Conservation (phyloP, 106 monocot species). For the Allium fistulosum region DNA sequence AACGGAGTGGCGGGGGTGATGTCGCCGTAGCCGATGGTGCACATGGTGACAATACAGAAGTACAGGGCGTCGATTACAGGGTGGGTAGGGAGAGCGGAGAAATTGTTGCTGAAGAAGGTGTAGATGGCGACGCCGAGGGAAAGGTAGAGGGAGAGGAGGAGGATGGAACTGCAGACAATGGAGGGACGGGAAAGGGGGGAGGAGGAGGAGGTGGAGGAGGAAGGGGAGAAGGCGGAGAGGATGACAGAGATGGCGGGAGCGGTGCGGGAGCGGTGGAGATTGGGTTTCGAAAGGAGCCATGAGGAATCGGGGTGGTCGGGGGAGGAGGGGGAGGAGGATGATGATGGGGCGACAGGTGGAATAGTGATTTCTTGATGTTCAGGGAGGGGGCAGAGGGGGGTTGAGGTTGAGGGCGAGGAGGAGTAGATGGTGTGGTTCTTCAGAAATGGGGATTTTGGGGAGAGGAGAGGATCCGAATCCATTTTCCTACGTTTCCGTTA, state of each 20-base stretch:
- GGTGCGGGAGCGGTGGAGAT: conserved; percentile 1
- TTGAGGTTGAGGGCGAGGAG: conserved; percentile 3
- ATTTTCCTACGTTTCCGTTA: not conserved
- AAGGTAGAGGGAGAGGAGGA: conserved; percentile 64
- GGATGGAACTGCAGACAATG: conserved; percentile 38
- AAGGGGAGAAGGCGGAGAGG: conserved; percentile 25
- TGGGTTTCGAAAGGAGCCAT: not conserved
- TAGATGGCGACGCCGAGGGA: conserved; percentile 57
- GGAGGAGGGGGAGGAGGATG: not conserved
- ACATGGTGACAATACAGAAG: conserved; percentile 95
- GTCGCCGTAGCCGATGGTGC: conserved; percentile 93
- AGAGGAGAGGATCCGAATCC: conserved; percentile 4
- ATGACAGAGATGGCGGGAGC: not conserved
- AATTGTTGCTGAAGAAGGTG: conserved; percentile 34
- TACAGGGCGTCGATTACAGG: conserved; percentile 79
- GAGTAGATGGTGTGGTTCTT: not conserved
- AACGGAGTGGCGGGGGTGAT: conserved; percentile 66
- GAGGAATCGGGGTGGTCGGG: conserved; percentile 40
- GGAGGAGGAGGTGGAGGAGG: conserved; percentile 13
- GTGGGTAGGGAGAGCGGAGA: conserved; percentile 41
- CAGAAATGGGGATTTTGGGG: conserved; percentile 2
- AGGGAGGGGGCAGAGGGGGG: conserved; percentile 26
- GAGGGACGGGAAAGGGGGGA: conserved; percentile 6
- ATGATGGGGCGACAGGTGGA: not conserved
- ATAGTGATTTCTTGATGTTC: conserved; percentile 30